Evolutionary conservation across 371 early-diverging fungal species (phyloP).

Genomic region (Mortierella sp.): DNA sequence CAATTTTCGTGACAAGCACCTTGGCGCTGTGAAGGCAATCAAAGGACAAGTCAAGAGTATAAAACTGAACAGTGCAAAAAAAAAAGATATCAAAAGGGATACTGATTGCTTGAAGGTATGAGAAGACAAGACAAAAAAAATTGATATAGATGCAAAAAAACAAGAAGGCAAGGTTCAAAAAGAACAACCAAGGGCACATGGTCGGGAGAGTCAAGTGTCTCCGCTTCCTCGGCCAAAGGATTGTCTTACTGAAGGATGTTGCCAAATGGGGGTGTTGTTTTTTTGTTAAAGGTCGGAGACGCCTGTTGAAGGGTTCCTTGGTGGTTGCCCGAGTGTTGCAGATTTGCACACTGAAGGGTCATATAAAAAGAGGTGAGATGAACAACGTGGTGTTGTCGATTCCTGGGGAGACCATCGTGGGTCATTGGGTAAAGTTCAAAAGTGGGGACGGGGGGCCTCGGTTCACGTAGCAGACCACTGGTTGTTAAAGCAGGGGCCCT

Average conservation of each 20-base stretch:
- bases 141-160: background rate
- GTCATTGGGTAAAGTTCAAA: slow-evolving; percentile 29
- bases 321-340: slow-evolving; percentile 4
- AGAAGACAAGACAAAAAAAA: slow-evolving; percentile 1
- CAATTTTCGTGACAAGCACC: slow-evolving; percentile 31
- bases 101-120: background rate
- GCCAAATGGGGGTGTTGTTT: slow-evolving; percentile 23
- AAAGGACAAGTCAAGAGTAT: slow-evolving; percentile 51
- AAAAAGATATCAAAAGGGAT: slow-evolving; percentile 6
- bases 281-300: slow-evolving; percentile 26
- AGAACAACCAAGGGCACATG: slow-evolving; percentile 4
- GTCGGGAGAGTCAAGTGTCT: background rate
- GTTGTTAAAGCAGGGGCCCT: slow-evolving; percentile 48
- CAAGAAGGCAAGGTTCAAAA: background rate
- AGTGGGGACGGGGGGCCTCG: slow-evolving; percentile 28
- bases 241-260: slow-evolving; percentile 8
- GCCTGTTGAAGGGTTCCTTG: slow-evolving; percentile 53
- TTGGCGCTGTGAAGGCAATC: slow-evolving; percentile 36
- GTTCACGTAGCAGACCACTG: slow-evolving; percentile 43
- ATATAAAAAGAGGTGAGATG: slow-evolving; percentile 24
- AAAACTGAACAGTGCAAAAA: slow-evolving; percentile 31
- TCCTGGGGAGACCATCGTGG: slow-evolving; percentile 14
- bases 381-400: slow-evolving; percentile 21
- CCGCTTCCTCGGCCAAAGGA: slow-evolving; percentile 9
- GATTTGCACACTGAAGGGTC: slow-evolving; percentile 32